Base-by-base conservation (phyloP, 495 filamentous ascomycete species). In the Tetracladium setigerum region DNA sequence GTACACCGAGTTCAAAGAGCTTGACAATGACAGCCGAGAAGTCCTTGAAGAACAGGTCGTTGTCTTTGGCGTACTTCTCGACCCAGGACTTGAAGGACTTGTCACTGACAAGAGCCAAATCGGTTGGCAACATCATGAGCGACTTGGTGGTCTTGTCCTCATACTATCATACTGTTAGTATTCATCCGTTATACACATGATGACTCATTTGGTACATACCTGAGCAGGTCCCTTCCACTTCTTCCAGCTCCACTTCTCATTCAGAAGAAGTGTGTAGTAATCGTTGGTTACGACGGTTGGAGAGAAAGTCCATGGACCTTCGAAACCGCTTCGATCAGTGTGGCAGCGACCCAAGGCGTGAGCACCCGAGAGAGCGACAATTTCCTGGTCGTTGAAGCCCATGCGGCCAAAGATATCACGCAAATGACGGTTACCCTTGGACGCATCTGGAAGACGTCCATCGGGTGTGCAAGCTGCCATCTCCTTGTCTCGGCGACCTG, bases 351-450 rank as follows among this genome's bases (percentile, higher is more conserved):
- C 92, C 10, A 98, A 75, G 15, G 92, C 89, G 73, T 98, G 92
- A 30, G 88, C 92, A 51, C 92, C 92, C 24, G 71, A 69, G 48
- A 98, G 74, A 24, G 92, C 92, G 27, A 96, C 90, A 57, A 96
- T 96, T 67, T 98, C 91, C 41, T 83, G 84, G 71, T 98, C 92
- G 67, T 94, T 83, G 77, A 98, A 98, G 49, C 92, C 92, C 90
- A 96, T 96, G 64, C 91, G 87, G 65, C 79, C 77, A 77, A 98
- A 98, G 74, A 98, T 86, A 66, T 81, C 79, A 48, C 92, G 85
- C 61, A 98, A 74, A 69, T 98, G 92, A 51, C 77, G 73, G 48
- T 84, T 77, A 50, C 77, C 84, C 74, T 96, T 81, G 53, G 79
- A 52, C 41, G 77, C 92, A 62, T 98, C 91, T 50, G 92, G 92